phyloP scores from a whole-genome alignment of 2,329 filamentous ascomycete species.

The Metarhizium rileyi region DNA sequence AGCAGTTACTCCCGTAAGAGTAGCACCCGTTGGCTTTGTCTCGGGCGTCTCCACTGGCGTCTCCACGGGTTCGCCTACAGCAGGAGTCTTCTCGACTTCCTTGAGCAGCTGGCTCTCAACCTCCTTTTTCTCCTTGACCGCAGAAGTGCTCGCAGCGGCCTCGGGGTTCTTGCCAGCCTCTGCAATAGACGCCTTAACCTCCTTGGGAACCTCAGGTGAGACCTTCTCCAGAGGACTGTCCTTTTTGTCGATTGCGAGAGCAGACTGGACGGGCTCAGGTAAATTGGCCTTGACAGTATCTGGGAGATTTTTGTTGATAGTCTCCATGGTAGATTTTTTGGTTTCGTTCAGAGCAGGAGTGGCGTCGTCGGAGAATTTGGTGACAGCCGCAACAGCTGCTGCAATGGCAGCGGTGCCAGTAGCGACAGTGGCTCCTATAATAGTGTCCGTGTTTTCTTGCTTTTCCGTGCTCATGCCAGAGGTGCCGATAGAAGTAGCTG shows the following conservation, averaged over 20 bases:
- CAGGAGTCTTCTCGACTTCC: conserved; percentile 41
- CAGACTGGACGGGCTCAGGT: conserved; percentile 39
- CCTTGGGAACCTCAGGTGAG: conserved; percentile 41
- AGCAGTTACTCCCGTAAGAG: conserved; percentile 10
- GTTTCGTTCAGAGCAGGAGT: conserved; percentile 22
- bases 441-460: conserved; percentile 27
- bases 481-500: conserved; percentile 46
- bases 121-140: conserved; percentile 64
- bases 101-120: conserved; percentile 66
- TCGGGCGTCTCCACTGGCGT: conserved; percentile 9
- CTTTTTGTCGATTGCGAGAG: conserved; percentile 33
- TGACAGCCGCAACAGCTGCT: conserved; percentile 27
- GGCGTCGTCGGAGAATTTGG: conserved; percentile 22
- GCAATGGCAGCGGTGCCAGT: conserved; percentile 25
- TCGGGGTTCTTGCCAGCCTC: conserved; percentile 56
- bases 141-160: conserved; percentile 57
- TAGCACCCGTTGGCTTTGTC: conserved; percentile 6
- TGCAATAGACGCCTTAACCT: conserved; percentile 48
- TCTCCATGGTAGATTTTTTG: conserved; percentile 26
- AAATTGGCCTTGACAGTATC: conserved; percentile 42
- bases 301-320: conserved; percentile 39
- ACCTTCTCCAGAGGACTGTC: conserved; percentile 33
- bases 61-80: conserved; percentile 19
- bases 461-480: conserved; percentile 43
- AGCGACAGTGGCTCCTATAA: conserved; percentile 29